Conservation (phyloP, 129 eudicot species). For the Lonicera japonica region DNA sequence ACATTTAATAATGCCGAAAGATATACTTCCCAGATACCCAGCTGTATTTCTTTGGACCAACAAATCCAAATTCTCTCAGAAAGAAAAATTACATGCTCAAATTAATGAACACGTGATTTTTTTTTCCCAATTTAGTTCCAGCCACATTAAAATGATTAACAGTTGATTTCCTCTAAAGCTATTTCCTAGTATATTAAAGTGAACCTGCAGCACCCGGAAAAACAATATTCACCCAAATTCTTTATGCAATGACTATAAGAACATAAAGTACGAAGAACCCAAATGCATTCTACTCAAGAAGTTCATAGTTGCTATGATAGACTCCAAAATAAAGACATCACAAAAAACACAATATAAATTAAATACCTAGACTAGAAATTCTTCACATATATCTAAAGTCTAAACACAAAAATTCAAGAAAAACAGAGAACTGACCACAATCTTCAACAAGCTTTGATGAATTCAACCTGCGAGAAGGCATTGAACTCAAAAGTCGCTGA, state of each 20-base stretch:
- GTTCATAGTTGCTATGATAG: background rate
- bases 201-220: background rate
- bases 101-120: background rate
- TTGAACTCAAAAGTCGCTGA: conserved; percentile 94
- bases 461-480: conserved; percentile 97
- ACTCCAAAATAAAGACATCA: background rate
- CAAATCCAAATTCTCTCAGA: too few relatives aligned
- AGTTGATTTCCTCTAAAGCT: background rate
- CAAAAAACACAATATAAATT: background rate
- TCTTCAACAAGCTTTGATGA: conserved; percentile 90
- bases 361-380: background rate
- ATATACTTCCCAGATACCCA: background rate
- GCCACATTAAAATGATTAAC: background rate
- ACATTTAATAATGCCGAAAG: too few relatives aligned
- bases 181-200: background rate
- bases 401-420: conserved; percentile 9
- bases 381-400: background rate
- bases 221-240: background rate
- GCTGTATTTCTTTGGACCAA: background rate
- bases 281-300: background rate
- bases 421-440: conserved; percentile 58
- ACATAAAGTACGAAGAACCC: background rate
- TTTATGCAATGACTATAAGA: background rate
- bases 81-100: background rate
- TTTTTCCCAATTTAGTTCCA: background rate